phyloP scores from a whole-genome alignment of 1,284 basidiomycete species.

The Rhodotorula sp. region DNA sequence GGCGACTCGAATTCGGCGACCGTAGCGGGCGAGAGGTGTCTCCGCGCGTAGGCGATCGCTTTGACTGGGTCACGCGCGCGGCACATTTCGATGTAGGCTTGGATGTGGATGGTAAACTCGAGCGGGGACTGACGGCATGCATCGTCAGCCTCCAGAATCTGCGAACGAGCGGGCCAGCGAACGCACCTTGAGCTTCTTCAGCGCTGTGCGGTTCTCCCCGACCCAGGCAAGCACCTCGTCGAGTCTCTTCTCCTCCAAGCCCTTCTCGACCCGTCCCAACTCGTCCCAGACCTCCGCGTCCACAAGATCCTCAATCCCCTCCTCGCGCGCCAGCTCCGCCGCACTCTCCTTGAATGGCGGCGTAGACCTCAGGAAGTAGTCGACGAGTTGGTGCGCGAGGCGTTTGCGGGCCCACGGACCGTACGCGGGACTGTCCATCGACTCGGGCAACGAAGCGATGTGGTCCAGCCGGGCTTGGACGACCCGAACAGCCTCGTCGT shows the following conservation, averaged over 20 bases:
- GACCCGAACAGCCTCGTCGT: conserved; percentile 10
- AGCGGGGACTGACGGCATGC: conserved; percentile 70
- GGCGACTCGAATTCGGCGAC: conserved; percentile 48
- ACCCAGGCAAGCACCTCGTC: conserved; percentile 93
- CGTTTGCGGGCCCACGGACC: conserved; percentile 73
- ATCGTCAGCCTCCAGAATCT: not conserved
- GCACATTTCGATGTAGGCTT: conserved; percentile 92
- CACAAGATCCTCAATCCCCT: conserved; percentile 71
- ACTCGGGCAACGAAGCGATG: conserved; percentile 61
- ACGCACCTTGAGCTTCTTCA: conserved; percentile 82
- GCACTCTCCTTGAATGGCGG: conserved; percentile 61
- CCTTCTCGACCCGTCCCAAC: conserved; percentile 83
- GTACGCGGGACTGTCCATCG: conserved; percentile 62
- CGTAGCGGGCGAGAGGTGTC: conserved; percentile 74
- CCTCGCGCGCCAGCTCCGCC: conserved; percentile 65
- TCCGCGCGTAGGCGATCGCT: conserved; percentile 81
- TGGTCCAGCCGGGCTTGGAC: conserved; percentile 59
- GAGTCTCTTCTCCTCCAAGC: conserved; percentile 68
- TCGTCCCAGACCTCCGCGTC: conserved; percentile 65
- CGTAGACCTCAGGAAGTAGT: conserved; percentile 78
- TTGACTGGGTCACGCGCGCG: conserved; percentile 65
- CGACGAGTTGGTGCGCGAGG: conserved; percentile 85
- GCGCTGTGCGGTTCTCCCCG: conserved; percentile 86
- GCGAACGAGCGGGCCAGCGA: not conserved
- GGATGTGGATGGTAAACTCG: conserved; percentile 91